These are phyloP conservation scores for Pittosporum tobira DNA, from an alignment of 129 eudicot genomes.

Conservation along the genomic window DNA sequence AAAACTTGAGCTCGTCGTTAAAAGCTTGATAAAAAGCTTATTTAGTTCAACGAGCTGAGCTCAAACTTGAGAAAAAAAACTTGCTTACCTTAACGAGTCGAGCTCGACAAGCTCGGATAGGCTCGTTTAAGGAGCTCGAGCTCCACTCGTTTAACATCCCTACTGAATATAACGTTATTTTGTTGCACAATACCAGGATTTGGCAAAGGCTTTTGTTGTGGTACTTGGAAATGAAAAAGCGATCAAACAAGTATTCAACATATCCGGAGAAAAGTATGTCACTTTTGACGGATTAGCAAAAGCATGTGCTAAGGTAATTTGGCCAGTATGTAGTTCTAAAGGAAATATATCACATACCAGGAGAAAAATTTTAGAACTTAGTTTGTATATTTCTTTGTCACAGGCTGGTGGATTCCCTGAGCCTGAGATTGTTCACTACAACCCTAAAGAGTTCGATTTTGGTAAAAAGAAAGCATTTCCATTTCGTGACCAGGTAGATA, in stretches of 20 bases:
- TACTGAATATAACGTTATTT: conserved; percentile 6
- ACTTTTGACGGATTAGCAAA: conserved; percentile 96
- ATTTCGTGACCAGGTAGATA: conserved; percentile 95
- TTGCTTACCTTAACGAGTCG: too few species aligned
- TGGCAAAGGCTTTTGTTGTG: conserved; percentile 69
- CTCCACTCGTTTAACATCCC: neutral
- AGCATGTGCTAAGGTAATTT: conserved; percentile 90
- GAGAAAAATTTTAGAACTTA: too few species aligned
- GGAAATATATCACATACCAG: too few species aligned
- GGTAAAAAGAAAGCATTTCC: conserved; percentile 98
- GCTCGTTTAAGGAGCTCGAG: too few species aligned
- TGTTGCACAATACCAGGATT: conserved; percentile 47
- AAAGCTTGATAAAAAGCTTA: too few species aligned
- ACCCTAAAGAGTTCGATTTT: conserved; percentile 89
- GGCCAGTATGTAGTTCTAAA: neutral
- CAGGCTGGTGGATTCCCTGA: conserved; percentile 99
- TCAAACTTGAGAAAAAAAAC: too few species aligned
- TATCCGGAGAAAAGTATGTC: conserved; percentile 88
- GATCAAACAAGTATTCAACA: conserved; percentile 79
- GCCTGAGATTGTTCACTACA: conserved; percentile 87
- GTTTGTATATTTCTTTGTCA: conserved; percentile 1
- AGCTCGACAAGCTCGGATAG: too few species aligned
- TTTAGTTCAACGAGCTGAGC: too few species aligned
- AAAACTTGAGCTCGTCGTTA: too few species aligned
- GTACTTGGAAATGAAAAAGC: conserved; percentile 92